Evolutionary conservation across 176 grass and related monocot species (phyloP).

Genomic region (Oryza coarctata): DNA sequence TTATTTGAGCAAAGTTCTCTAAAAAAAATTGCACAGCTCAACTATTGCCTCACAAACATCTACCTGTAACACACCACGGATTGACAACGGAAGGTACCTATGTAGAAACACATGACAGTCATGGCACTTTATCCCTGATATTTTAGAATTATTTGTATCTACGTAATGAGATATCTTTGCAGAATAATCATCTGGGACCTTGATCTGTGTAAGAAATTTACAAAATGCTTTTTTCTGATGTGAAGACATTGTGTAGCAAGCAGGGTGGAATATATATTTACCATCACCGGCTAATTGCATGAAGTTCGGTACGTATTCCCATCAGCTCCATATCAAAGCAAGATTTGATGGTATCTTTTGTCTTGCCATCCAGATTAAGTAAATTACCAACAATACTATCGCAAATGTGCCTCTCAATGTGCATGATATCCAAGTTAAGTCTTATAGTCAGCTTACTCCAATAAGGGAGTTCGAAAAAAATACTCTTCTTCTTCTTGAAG

Average conservation of each 20-base stretch:
- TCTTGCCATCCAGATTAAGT: background rate
- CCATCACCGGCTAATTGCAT: background rate
- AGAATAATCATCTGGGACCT: background rate
- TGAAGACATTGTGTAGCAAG: background rate
- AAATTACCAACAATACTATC: background rate
- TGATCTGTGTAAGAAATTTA: background rate
- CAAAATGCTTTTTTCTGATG: background rate
- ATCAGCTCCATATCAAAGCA: background rate
- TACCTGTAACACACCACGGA: background rate
- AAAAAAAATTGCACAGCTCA: background rate
- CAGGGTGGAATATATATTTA: background rate
- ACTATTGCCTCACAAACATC: background rate
- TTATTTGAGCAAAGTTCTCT: background rate
- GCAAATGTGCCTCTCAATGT: background rate
- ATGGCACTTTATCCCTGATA: background rate
- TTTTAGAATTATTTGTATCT: background rate
- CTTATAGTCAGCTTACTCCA: background rate
- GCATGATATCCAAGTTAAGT: background rate
- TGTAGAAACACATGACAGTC: background rate
- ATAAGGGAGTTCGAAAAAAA: background rate
- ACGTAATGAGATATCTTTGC: background rate
- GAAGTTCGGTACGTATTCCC: background rate
- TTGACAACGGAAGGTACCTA: background rate
- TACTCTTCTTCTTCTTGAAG: conserved; percentile 7
- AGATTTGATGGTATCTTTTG: background rate